Percentiles rank a stretch among this genome's conserved stretches.
phyloP scores from a whole-genome alignment of 2,329 filamentous ascomycete species.

The Massarina eburnea region DNA sequence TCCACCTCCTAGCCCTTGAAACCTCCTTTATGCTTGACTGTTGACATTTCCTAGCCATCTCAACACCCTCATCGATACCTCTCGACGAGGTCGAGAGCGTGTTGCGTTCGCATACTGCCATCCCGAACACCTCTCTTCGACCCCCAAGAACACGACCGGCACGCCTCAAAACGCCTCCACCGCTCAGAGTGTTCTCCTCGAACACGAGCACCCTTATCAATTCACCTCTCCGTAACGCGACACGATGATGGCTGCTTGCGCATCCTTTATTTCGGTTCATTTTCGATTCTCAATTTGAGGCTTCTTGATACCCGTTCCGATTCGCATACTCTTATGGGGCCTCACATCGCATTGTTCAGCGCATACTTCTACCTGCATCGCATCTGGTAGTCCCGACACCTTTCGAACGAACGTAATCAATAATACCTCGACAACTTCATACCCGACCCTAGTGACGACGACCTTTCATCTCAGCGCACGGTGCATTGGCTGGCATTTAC shows the following conservation, averaged over 20 bases:
- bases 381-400: slow-evolving; percentile 7
- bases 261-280: slow-evolving; percentile 24
- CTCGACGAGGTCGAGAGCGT: slow-evolving; percentile 3
- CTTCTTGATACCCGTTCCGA: slow-evolving; percentile 29
- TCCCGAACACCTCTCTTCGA: slow-evolving; percentile 1
- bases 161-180: slow-evolving; percentile 15
- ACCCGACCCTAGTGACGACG: slow-evolving; percentile 9
- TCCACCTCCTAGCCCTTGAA: slow-evolving; percentile 34
- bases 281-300: slow-evolving; percentile 23
- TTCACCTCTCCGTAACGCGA: slow-evolving; percentile 32
- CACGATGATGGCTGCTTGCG: slow-evolving; percentile 32
- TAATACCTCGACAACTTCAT: slow-evolving; percentile 15
- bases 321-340: slow-evolving; percentile 14
- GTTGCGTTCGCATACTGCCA: slow-evolving; percentile 1
- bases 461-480: slow-evolving; percentile 10
- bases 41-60: slow-evolving; percentile 31
- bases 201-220: slow-evolving; percentile 36
- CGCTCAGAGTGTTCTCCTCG: slow-evolving; percentile 19
- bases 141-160: slow-evolving; percentile 18
- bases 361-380: slow-evolving; percentile 15
- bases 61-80: slow-evolving; percentile 18
- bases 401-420: slow-evolving; percentile 19
- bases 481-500: slow-evolving; percentile 17
- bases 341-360: slow-evolving; percentile 20
- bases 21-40: slow-evolving; percentile 12